These are phyloP conservation scores for Neurospora sp. DNA, from an alignment of 495 filamentous ascomycete species.

Conservation along the genomic window DNA sequence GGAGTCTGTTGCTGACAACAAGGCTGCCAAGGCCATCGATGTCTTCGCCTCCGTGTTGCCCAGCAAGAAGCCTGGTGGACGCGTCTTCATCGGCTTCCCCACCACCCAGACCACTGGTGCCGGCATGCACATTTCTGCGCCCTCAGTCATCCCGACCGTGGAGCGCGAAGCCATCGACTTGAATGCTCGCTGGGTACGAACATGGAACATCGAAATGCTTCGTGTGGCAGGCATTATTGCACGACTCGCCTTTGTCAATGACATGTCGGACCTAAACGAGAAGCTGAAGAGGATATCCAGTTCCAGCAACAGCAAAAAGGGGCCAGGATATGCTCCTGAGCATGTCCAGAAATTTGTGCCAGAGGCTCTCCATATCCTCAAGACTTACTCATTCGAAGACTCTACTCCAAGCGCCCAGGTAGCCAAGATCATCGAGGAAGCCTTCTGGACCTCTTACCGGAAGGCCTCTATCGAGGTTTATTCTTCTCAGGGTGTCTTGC, in stretches of 20 bases:
- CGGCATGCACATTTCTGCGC: slow-evolving; percentile 94
- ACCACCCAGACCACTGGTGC: slow-evolving; percentile 94
- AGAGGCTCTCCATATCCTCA: slow-evolving; percentile 65
- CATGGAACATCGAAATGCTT: slow-evolving; percentile 95
- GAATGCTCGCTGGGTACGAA: slow-evolving; percentile 85
- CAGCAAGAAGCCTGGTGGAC: slow-evolving; percentile 63
- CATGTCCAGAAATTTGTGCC: slow-evolving; percentile 59
- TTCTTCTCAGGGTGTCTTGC: slow-evolving; percentile 74
- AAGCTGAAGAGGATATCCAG: slow-evolving; percentile 39
- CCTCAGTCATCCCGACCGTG: slow-evolving; percentile 96
- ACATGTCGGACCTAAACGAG: slow-evolving; percentile 65
- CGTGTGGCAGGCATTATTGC: slow-evolving; percentile 83
- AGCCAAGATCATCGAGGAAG: slow-evolving; percentile 76
- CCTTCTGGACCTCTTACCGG: slow-evolving; percentile 87
- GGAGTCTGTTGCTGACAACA: slow-evolving; percentile 26
- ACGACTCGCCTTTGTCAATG: slow-evolving; percentile 73
- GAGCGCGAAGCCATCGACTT: slow-evolving; percentile 95
- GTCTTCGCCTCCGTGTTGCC: slow-evolving; percentile 88
- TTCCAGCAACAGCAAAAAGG: slow-evolving; percentile 33
- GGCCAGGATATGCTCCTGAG: slow-evolving; percentile 32
- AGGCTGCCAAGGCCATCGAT: slow-evolving; percentile 49
- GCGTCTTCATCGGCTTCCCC: slow-evolving; percentile 95
- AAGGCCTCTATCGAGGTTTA: slow-evolving; percentile 74
- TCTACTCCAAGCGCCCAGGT: slow-evolving; percentile 80
- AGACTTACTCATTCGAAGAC: slow-evolving; percentile 74